Evolutionary conservation across 352 stramenopile species (phyloP), one percentile per base, ranked within the genome.

Genomic region (Achlya hypogyna): DNA sequence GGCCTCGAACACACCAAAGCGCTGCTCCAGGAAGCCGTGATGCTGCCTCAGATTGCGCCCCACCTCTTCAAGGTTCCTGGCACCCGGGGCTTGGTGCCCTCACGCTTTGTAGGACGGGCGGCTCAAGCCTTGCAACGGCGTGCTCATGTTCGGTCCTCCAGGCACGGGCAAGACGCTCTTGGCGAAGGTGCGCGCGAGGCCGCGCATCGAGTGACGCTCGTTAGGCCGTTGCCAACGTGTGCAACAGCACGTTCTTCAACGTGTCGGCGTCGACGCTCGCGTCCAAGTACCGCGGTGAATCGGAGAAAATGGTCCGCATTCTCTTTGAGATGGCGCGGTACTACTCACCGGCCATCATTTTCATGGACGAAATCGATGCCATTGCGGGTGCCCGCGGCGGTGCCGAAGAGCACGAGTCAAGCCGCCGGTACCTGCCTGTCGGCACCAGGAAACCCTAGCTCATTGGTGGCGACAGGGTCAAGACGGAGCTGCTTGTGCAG

Each of bases 251-350:
- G 2, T 99, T 99, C 77, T 99, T 99, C 77, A 99, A 98, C 71
- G 95, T 99, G 38, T 95, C 82, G 32, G 84, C 87, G 29, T 97
- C 88, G 5, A 96, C 82, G 23, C 73, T 97, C 0, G 89, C 88
- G 22, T 96, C 89, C 53, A 97, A 98, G 78, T 98, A 93, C 72
- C 86, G 93, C n/a, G 95, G 94, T 22, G 91, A 98, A 27, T 95
- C 81, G 6, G 95, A 98, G 70, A 98, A 98, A 62, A 88, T 98
- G 69, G 93, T 99, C 49, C 87, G 94, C 45, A 96, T 99, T 28
- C 77, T 99, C 12, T 99, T 99, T 69, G 95, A 99, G 45, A 98
- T 99, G 85, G 96, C 96, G n/a, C 85, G 95, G 14, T 97, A 98
- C 73, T 98, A 98, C 75, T 87, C 93, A 16, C 96, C 97, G 5